These are phyloP conservation scores for Plantago ovata DNA, from an alignment of 257 asterid genomes.

Conservation along the genomic window DNA sequence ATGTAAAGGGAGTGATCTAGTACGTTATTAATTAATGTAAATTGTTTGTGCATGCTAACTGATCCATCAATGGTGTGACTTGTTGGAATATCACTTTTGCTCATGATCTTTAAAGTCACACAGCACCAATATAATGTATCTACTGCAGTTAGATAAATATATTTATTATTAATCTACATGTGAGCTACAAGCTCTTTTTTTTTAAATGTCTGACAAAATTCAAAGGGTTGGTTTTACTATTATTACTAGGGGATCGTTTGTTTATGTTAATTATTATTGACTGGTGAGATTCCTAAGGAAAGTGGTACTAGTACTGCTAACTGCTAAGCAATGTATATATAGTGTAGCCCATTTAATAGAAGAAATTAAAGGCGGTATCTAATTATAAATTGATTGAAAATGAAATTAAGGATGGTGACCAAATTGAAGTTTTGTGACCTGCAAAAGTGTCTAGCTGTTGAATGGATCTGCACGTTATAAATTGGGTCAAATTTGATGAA, in stretches of 20 bases:
- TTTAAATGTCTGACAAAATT: conserved; percentile 6
- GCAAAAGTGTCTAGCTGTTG: not conserved
- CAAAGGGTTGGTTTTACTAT: not conserved
- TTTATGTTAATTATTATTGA: not conserved
- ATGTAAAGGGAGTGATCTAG: too few relatives aligned
- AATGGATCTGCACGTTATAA: not conserved
- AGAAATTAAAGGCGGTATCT: too few relatives aligned
- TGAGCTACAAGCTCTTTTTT: not conserved
- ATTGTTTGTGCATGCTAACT: too few relatives aligned
- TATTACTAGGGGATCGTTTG: not conserved
- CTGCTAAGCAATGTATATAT: too few relatives aligned
- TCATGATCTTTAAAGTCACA: not conserved
- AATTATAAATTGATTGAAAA: not conserved
- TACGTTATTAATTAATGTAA: too few relatives aligned
- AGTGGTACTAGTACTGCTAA: not conserved
- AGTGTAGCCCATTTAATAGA: too few relatives aligned
- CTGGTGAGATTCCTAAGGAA: not conserved
- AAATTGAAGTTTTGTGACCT: not conserved
- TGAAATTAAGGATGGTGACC: not conserved
- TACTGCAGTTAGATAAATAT: not conserved
- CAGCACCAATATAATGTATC: not conserved
- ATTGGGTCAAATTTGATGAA: not conserved
- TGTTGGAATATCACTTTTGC: not conserved
- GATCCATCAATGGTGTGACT: too few relatives aligned
- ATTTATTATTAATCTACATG: conserved; percentile 6